Evolutionary conservation across 2,329 filamentous ascomycete species (phyloP), one percentile per base, ranked within the genome.

Genomic region (Lachnellula hyalina): DNA sequence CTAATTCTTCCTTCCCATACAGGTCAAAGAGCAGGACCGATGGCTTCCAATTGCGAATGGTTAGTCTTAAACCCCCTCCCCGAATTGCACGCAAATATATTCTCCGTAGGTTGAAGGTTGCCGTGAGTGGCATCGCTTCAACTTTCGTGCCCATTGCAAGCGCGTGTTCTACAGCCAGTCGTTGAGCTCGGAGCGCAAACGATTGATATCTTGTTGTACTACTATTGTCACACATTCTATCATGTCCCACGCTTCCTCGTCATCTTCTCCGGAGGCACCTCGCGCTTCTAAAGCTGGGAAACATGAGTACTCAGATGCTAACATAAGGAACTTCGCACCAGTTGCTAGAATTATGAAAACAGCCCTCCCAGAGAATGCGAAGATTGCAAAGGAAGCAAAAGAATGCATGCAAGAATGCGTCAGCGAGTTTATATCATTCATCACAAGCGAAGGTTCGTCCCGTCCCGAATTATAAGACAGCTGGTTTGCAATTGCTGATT

Each of bases 1-100:
- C 41, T 44, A 44, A 44, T 23, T 19, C 19, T n/a, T 44, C 41
- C n/a, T 11, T 23, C 41, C 19, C 41, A 44, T 44, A 21, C 12
- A 21, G 38, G 36, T 40, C 36, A 40, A 40, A 17, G 36, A 40
- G 36, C 41, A 44, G 77, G 94, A 99, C 77, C 82, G 94, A 81
- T 99, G 94, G 94, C 84, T 99, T 73, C 94, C 94, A 73, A 99
- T 99, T 83, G 94, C 94, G 78, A 99, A 99, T 91, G 94, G 94
- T 99, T 83, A 83, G 94, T 94, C 75, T 64, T 67, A 62, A 58
- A 66, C 55, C 53, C 57, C 61, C 65, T 64, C 63, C 73, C 73
- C 77, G 75, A 78, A 78, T 80, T 79, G 75, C 77, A 77, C 73
- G 72, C 64, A 53, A 51, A 59, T 50, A 56, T 55, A 59, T 63